A percentile compares a stretch with the other conserved stretches of the same genome.
Evolutionary conservation across 2,329 filamentous ascomycete genomes (phyloP).

Genomic region (Phialemoniopsis sp.): DNA sequence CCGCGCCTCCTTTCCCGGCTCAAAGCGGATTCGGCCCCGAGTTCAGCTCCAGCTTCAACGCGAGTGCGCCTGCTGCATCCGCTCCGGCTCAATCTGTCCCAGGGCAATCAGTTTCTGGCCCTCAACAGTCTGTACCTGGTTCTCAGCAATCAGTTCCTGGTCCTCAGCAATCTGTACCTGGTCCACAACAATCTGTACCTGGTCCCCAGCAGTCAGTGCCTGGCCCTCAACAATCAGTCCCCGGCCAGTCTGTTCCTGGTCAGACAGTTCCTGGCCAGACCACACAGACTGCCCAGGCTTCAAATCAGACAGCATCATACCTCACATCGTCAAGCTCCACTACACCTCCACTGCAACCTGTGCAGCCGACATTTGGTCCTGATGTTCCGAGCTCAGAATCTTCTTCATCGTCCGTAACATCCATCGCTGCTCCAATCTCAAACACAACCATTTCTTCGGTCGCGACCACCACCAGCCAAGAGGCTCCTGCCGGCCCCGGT

Average conservation of each 20-base stretch:
- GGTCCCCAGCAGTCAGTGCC: neutral
- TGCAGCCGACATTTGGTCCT: too few relatives aligned
- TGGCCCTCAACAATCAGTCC: constrained; percentile 3
- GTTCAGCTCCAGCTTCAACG: neutral
- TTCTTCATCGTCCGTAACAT: too few relatives aligned
- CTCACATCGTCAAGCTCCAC: too few relatives aligned
- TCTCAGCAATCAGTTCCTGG: constrained; percentile 4
- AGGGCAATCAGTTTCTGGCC: too few relatives aligned
- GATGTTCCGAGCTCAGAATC: too few relatives aligned
- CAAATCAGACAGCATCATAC: neutral
- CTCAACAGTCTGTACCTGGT: neutral
- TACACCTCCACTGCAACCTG: too few relatives aligned
- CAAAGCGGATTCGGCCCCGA: neutral
- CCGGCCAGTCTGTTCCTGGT: too few relatives aligned
- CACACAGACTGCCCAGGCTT: neutral
- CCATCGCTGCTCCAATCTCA: too few relatives aligned
- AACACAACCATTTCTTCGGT: too few relatives aligned
- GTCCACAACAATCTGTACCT: too few relatives aligned
- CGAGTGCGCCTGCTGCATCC: neutral
- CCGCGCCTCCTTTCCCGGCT: neutral
- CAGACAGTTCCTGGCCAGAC: constrained; percentile 2
- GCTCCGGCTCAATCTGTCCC: neutral
- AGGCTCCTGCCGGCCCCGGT: too few relatives aligned
- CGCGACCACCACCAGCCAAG: too few relatives aligned
- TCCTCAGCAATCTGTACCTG: constrained; percentile 1